A percentile compares a stretch with the other conserved stretches of the same genome.
phyloP scores from a whole-genome alignment of 306 rosid species.

The Crotalaria pallida region DNA sequence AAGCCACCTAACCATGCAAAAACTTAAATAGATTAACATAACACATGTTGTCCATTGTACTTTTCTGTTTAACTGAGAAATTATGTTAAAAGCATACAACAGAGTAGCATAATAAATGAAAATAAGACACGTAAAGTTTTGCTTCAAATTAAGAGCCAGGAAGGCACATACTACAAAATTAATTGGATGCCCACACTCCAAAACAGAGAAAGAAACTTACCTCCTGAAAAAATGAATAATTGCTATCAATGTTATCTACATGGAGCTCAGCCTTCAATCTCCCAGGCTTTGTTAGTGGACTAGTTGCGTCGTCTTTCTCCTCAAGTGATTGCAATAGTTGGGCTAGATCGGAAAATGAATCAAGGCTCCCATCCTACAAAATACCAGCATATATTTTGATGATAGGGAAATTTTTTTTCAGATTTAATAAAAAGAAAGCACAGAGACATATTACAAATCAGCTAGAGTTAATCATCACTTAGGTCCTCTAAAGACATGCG shows the following conservation, averaged over 20 bases:
- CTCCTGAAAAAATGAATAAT: slow-evolving; percentile 42
- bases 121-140: neutral
- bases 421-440: neutral
- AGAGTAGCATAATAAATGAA: neutral
- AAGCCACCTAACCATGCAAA: neutral
- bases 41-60: neutral
- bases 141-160: slow-evolving; percentile 3
- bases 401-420: slow-evolving; percentile 18
- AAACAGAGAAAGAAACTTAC: slow-evolving; percentile 33
- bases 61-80: neutral
- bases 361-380: slow-evolving; percentile 75
- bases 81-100: neutral
- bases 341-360: slow-evolving; percentile 62
- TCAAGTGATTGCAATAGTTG: slow-evolving; percentile 67
- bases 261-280: slow-evolving; percentile 50
- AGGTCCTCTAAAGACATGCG: too few relatives aligned
- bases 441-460: neutral
- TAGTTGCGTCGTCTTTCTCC: slow-evolving; percentile 87
- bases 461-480: too few relatives aligned
- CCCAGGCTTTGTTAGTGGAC: slow-evolving; percentile 66
- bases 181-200: neutral
- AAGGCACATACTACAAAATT: neutral
- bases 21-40: neutral
- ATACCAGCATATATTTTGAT: slow-evolving; percentile 25
- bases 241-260: slow-evolving; percentile 36